Percentiles rank a stretch among this genome's conserved stretches.
phyloP scores from a whole-genome alignment of 2,329 filamentous ascomycete genomes.

The Samsoniella hepiali region DNA sequence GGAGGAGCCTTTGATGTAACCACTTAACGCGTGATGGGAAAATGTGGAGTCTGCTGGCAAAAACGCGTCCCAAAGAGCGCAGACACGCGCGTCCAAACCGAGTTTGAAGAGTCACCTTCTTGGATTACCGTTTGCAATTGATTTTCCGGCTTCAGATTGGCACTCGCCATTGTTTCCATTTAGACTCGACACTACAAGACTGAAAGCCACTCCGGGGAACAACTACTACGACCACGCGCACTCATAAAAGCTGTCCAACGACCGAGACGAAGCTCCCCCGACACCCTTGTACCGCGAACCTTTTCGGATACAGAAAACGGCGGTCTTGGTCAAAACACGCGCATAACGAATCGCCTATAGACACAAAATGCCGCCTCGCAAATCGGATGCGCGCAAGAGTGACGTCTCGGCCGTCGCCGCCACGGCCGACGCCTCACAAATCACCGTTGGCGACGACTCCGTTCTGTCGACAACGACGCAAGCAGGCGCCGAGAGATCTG shows the following conservation, averaged over 20 bases:
- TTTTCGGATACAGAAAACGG: neutral
- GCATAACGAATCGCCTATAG: neutral
- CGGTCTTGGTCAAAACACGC: too few species aligned
- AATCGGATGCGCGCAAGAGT: constrained; percentile 56
- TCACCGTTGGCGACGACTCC: neutral
- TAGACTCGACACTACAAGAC: neutral
- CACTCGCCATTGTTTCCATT: neutral
- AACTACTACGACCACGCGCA: too few species aligned
- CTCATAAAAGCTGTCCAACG: too few species aligned
- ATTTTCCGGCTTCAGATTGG: neutral
- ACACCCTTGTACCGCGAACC: too few species aligned
- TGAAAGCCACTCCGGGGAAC: too few species aligned
- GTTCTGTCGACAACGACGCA: constrained; percentile 33
- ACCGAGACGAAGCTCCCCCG: too few species aligned
- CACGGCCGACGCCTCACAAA: neutral
- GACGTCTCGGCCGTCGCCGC: constrained; percentile 45
- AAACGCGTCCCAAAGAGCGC: constrained; percentile 2
- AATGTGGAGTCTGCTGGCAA: constrained; percentile 7
- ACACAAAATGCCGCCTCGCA: constrained; percentile 4
- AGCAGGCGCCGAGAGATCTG: constrained; percentile 40
- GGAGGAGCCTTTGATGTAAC: neutral
- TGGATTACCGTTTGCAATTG: neutral
- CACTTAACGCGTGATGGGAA: constrained; percentile 9
- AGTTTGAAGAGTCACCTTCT: neutral
- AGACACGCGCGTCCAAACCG: neutral